Base-by-base conservation (phyloP, 2,329 filamentous ascomycete species). In the Myrmaecium sp. region DNA sequence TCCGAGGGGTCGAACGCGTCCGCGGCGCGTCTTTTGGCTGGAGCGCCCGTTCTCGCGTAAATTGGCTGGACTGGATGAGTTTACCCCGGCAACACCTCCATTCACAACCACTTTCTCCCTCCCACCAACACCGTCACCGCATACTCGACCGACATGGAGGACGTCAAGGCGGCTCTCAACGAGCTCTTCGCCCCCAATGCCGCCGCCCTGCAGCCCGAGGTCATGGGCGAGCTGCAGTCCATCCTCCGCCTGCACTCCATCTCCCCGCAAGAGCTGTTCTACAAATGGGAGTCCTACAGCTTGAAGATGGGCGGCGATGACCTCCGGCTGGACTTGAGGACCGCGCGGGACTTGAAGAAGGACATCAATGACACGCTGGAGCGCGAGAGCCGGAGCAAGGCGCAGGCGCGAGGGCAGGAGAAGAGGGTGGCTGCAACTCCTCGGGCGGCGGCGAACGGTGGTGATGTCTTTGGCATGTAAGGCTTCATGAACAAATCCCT, bases 211-310 rank as follows among this genome's bases (percentile, higher is more conserved):
- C 69, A 81, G 34, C 59, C 72, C 36, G 86, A 95, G 50, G 68
- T 95, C 30, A 58, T 82, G 36, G 59, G 65, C 28, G 84, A 94
- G 55, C 62, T 98, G 38, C 67, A 77, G 46, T 91, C 82, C 31
- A 91, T 93, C 47, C 67, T 89, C 57, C 73, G 75, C 29, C 63
- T 95, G 33, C 81, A 94, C 54, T 72, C 71, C 25, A 66, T 95
- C 33, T 69, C 73, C 10, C 64, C 74, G 17, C 74, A 95, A 49
- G 89, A 95, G 47, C 63, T 95, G 14, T 94, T 82, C 54, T 94
- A 82, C 69, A 95, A 95, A 64, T 98, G 89, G 89, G 89, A 98
- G 52, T 86, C 83, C 1, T 95, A 94, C 62, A 84, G 79, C 52
- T 76, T 98, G 48, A 92, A 86, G 54, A 83, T 95, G 74, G 81